These are phyloP conservation scores for Clavispora carvajalis DNA, from an alignment of 805 yeast genomes.

Conservation along the genomic window DNA sequence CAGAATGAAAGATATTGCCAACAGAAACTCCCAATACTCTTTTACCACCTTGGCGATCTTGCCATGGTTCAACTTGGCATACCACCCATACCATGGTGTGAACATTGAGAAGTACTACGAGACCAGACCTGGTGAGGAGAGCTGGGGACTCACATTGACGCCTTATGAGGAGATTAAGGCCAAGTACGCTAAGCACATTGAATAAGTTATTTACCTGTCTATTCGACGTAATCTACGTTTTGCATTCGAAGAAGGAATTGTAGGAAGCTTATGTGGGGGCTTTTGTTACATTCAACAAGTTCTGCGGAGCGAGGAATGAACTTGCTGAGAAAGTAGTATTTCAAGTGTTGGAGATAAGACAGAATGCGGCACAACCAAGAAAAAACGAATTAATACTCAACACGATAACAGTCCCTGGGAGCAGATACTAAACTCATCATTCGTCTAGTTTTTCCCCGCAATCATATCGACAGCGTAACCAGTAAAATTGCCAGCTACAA, in stretches of 20 bases:
- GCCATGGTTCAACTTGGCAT: slow-evolving; percentile 79
- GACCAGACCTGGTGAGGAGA: slow-evolving; percentile 53
- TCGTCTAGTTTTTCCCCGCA: too few species aligned
- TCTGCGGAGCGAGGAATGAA: too few species aligned
- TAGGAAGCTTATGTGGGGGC: too few species aligned
- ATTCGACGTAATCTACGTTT: slow-evolving; percentile 2
- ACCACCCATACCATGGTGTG: slow-evolving; percentile 80
- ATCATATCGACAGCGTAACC: too few species aligned
- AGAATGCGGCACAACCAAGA: too few species aligned
- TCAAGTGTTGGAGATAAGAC: too few species aligned
- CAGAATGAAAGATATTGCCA: slow-evolving; percentile 68
- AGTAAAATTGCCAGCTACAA: too few species aligned
- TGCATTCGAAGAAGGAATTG: background rate
- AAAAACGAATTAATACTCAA: too few species aligned
- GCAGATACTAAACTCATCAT: too few species aligned
- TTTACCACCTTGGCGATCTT: slow-evolving; percentile 52
- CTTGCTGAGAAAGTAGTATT: too few species aligned
- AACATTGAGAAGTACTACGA: slow-evolving; percentile 44
- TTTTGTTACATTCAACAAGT: too few species aligned
- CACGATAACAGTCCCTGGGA: too few species aligned
- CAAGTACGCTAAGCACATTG: slow-evolving; percentile 16
- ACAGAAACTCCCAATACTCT: slow-evolving; percentile 73
- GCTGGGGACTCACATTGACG: slow-evolving; percentile 50
- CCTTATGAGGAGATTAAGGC: slow-evolving; percentile 46
- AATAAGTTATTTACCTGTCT: slow-evolving; percentile 7